Evolutionary conservation across 1,284 basidiomycete species (phyloP).

Genomic region (Kalmanozyma brasiliensis): DNA sequence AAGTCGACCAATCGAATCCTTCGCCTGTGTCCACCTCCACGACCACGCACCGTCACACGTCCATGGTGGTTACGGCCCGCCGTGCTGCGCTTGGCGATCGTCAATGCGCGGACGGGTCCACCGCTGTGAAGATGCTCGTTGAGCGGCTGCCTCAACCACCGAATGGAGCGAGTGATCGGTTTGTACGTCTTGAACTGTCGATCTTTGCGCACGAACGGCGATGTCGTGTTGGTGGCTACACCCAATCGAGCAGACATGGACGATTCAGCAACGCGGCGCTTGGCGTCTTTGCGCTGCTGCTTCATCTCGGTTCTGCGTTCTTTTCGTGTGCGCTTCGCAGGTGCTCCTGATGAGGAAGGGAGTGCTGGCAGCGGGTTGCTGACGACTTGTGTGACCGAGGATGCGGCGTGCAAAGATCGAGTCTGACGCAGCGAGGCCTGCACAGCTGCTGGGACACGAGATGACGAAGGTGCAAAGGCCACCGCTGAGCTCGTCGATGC

Average conservation of each 20-base stretch:
- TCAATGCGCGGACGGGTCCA: conserved; percentile 81
- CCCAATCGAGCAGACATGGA: conserved; percentile 61
- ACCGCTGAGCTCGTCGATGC: conserved; percentile 26
- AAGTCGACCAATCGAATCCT: conserved; percentile 91
- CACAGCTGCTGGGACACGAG: conserved; percentile 24
- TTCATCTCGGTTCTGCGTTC: conserved; percentile 57
- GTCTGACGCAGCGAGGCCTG: conserved; percentile 12
- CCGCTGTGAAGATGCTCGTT: conserved; percentile 86
- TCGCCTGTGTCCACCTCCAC: conserved; percentile 90
- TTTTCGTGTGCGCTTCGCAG: conserved; percentile 30
- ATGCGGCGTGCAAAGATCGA: conserved; percentile 23
- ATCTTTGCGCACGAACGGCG: conserved; percentile 64
- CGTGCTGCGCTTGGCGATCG: conserved; percentile 81
- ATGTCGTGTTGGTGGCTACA: conserved; percentile 44
- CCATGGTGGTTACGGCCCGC: conserved; percentile 87
- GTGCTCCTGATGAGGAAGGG: conserved; percentile 8
- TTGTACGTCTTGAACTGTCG: conserved; percentile 85
- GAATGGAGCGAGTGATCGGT: conserved; percentile 83
- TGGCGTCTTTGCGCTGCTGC: conserved; percentile 47
- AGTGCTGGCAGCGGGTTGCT: conserved; percentile 2
- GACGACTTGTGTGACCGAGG: conserved; percentile 27
- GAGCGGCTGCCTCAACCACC: conserved; percentile 84
- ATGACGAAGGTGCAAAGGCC: conserved; percentile 15
- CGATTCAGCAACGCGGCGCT: conserved; percentile 40
- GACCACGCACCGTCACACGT: conserved; percentile 84